Evolutionary conservation across 2,329 filamentous ascomycete species (phyloP), one percentile per base, ranked within the genome.

Genomic region (Xylariales sp.): DNA sequence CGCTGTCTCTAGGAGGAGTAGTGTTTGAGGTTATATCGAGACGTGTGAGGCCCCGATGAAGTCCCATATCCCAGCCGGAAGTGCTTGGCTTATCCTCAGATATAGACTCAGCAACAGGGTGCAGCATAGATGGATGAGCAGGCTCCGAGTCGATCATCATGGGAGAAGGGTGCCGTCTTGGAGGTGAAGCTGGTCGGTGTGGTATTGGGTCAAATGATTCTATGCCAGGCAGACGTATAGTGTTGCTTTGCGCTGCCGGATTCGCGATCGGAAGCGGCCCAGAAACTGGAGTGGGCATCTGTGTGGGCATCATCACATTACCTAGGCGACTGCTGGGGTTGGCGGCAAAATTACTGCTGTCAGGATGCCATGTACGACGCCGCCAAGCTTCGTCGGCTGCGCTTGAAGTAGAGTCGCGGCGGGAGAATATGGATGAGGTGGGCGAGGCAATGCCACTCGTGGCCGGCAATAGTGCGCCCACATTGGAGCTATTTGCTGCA

Each of bases 341-440:
- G 21, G 80, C 69, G 42, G 73, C 72, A 44, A 79, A 80, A 45
- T 74, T 75, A 13, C 76, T 73, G 42, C 81, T 85, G 44, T 88
- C 86, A 1, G 88, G 87, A 61, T 96, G 90, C 90, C 90, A 96
- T 3, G 90, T 96, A 37, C 89, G 78, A 44, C 90, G 74, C 46
- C 89, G 80, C 76, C 82, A 87, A 39, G 87, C 85, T 29, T 88
- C 82, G 45, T 95, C 88, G 1, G 76, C 66, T 15, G 71, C 67
- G 36, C 73, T 78, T 7, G 74, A 66, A 3, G 69, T 67, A 0
- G 85, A 85, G 28, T 89, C 85, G 29, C 83, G 72, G 20, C 83
- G 69, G 5, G 76, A 73, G 61, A 79, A 83, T 6, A 71, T 69
- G 23, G 81, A 78, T 0, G 74, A 71, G 1, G 80, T 85, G 5